Evolutionary conservation across 2,329 filamentous ascomycete species (phyloP), one percentile per base, ranked within the genome.

Genomic region (Podosphaera aphanis): DNA sequence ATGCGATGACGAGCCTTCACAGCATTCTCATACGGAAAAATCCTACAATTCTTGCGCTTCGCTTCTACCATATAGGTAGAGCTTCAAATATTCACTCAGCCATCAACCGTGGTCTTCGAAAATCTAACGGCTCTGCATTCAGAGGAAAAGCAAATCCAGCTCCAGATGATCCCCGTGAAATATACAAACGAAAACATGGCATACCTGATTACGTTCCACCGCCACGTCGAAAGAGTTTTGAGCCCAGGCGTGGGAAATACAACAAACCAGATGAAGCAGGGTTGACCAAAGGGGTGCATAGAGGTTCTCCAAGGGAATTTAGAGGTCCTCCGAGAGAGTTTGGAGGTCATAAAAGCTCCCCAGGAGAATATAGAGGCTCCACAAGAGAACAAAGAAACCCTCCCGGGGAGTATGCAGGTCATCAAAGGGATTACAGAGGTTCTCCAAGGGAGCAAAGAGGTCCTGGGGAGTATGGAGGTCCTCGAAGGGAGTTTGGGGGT

Each of bases 71-170:
- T 38, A 19, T 31, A 48, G 44, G 49, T 21, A 49, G 43, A 38
- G 44, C 44, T 7, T 10, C 33, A 3, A 13, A 18, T 27, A 35
- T 46, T 15, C 21, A 37, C 19, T 6, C 33, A 20, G 44, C 44
- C 21, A 46, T 46, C 13, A 23, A 37, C n/a, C 16, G 21, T 8
- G 44, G 19, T 4, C 18, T 46, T 16, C 18, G 19, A 19, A 40
- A 40, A n/a, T 40, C 44, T 10, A 11, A 31, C 15, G 59, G 59
- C 16, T 47, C 54, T 45, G 58, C 51, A 8, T 56, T 59, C 21
- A 53, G 49, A 42, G 48, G 51, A 29, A 23, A 23, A 39, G 27
- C 15, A 6, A 50, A 46, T 46, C n/a, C 43, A 41, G 42, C 18
- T 44, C 21, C 40, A 11, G 36, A 51, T 23, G 49, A 50, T 46